Evolutionary conservation across 441 rosid genomes (phyloP).

Genomic region (Omphalea diandra): DNA sequence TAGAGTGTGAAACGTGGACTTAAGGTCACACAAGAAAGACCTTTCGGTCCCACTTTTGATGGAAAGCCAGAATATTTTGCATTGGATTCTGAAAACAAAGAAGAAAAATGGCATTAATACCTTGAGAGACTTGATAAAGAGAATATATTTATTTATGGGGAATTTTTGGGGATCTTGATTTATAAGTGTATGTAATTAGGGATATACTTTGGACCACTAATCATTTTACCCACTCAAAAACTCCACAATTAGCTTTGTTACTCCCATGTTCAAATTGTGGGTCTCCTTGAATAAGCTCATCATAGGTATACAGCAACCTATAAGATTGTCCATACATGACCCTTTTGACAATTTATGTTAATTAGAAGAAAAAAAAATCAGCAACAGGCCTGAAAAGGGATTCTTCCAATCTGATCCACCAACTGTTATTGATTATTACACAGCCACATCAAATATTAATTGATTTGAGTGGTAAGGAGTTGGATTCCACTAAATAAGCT

Average conservation of each 20-base stretch:
- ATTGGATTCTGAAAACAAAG: conserved; percentile 22
- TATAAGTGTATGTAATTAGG: neutral
- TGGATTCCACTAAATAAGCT: no score
- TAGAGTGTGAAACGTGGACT: neutral
- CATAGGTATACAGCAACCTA: neutral
- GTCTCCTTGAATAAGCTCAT: neutral
- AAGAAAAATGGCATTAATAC: neutral
- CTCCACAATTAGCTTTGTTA: neutral
- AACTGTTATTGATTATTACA: no score
- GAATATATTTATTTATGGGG: neutral
- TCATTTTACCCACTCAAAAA: conserved; percentile 34
- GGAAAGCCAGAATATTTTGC: conserved; percentile 14
- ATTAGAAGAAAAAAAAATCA: no score
- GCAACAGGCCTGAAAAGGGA: neutral
- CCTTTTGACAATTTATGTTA: no score
- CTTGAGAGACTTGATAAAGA: neutral
- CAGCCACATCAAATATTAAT: no score
- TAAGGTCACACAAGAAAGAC: neutral
- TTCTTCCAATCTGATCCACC: neutral
- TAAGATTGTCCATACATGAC: neutral
- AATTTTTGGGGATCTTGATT: conserved; percentile 33
- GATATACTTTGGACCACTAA: conserved; percentile 24
- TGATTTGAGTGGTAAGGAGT: no score
- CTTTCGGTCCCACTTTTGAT: conserved; percentile 18
- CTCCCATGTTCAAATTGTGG: conserved; percentile 17